Evolutionary conservation across 495 filamentous ascomycete genomes (phyloP), one percentile per base, ranked within the genome.

Genomic region (Schizothecium vesticola): DNA sequence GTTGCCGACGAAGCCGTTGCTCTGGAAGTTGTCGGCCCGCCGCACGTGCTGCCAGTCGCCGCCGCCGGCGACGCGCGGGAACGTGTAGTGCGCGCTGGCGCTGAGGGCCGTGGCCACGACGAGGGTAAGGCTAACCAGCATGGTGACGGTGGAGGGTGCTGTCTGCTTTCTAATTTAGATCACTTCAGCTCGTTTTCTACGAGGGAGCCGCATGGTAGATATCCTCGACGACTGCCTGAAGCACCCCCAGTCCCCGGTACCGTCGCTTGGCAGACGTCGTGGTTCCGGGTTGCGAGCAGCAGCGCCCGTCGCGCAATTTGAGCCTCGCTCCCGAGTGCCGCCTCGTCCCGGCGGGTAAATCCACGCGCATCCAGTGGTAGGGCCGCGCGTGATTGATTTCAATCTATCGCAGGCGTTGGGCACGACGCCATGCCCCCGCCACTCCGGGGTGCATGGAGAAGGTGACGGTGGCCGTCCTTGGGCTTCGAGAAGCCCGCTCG

Each of bases 1-100:
- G 63, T 78, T 70, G n/a, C 68, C 76, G 22, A 86, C 83, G 24
- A 79, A 78, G 69, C 78, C 76, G 66, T 82, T 80, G 68, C 69
- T 73, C 65, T 81, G 75, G 69, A 72, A 79, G 74, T 82, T 80
- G 57, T 79, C 78, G 26, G 80, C 77, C 71, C 64, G 71, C 26
- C 80, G 78, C 9, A 82, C 76, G 28, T 75, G 73, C 28, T 74
- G 69, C 80, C 80, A 82, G 69, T 82, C 79, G 28, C 56, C 29
- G 23, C 69, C 63, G 29, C 66, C 72, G 25, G 33, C 57, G 3
- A 22, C 61, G 29, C 69, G 72, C 19, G 31, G 76, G 58, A 76
- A 62, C 2, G 76, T 76, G 70, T 78, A 77, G 65, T 77, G 75
- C 61, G 63, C 72, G 67, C 63, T 72, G 70, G 61, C 72, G 65